phyloP scores from a whole-genome alignment of 495 filamentous ascomycete species.

The Podospora fimiseda region DNA sequence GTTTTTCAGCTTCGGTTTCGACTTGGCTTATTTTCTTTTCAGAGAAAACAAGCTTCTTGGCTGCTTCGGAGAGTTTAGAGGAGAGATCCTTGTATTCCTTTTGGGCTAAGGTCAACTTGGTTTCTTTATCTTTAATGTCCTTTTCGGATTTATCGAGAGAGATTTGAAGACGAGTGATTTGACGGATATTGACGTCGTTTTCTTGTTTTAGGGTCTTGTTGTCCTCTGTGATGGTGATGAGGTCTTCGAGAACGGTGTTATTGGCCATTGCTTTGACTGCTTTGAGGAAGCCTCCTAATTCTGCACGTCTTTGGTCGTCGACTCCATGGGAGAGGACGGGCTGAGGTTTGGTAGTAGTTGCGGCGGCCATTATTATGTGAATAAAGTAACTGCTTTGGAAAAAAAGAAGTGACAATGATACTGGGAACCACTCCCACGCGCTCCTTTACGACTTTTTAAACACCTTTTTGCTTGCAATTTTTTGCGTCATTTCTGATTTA shows the following conservation, averaged over 20 bases:
- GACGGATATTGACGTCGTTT: background rate
- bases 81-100: background rate
- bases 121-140: background rate
- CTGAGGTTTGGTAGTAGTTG: background rate
- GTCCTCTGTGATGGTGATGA: background rate
- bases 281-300: background rate
- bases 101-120: background rate
- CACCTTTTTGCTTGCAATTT: too few species aligned
- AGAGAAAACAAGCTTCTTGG: background rate
- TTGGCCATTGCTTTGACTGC: background rate
- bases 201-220: background rate
- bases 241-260: background rate
- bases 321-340: background rate
- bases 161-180: background rate
- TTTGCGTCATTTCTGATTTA: too few species aligned
- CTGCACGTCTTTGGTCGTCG: background rate
- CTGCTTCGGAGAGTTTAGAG: background rate
- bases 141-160: background rate
- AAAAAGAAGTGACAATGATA: background rate
- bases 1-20: background rate
- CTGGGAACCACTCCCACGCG: background rate
- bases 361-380: background rate
- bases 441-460: too few species aligned
- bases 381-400: background rate
- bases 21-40: background rate